Evolutionary conservation across 352 stramenopile genomes (phyloP), one percentile per base, ranked within the genome.

Genomic region (Phytophthora pinifolia): DNA sequence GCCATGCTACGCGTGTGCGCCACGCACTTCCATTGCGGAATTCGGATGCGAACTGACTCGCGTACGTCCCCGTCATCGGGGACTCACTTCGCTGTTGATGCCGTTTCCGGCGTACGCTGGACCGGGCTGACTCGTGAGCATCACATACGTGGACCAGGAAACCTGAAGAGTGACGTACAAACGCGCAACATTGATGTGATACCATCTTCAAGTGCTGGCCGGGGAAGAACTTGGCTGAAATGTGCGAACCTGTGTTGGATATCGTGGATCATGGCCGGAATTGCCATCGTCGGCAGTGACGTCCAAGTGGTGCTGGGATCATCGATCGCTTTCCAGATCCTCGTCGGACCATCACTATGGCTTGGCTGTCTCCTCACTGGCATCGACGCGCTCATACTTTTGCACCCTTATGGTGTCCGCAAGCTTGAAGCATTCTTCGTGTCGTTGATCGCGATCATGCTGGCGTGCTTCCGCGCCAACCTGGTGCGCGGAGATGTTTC

Each of bases 51-150:
- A 98, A 98, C 67, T 98, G 96, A 10, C 96, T 95, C 0, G 96
- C 96, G 64, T 98, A 98, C 8, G 96, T 99, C 20, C 94, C 96
- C 2, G 96, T 98, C 85, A 99, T 98, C 15, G 95, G n/a, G n/a
- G n/a, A n/a, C n/a, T n/a, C n/a, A n/a, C n/a, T n/a, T n/a, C n/a
- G n/a, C n/a, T n/a, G n/a, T n/a, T n/a, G n/a, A n/a, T n/a, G n/a
- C n/a, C n/a, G n/a, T n/a, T n/a, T n/a, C n/a, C n/a, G 86, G 79
- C 71, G 36, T 95, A 94, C 45, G 76, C 86, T 2, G 86, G 86
- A 10, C 84, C 84, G 1, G 87, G 85, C 0, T 96, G 83, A 79
- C 82, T 96, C 73, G 96, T 98, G 84, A 96, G 84, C 62, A 97
- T 98, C 38, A 94, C 95, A 33, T 98, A 98, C 67, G 77, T 98